Percentiles rank a stretch among this genome's conserved stretches.
These are phyloP conservation scores for Uronychia setigera DNA, from an alignment of 73 alveolate species.

Conservation along the genomic window DNA sequence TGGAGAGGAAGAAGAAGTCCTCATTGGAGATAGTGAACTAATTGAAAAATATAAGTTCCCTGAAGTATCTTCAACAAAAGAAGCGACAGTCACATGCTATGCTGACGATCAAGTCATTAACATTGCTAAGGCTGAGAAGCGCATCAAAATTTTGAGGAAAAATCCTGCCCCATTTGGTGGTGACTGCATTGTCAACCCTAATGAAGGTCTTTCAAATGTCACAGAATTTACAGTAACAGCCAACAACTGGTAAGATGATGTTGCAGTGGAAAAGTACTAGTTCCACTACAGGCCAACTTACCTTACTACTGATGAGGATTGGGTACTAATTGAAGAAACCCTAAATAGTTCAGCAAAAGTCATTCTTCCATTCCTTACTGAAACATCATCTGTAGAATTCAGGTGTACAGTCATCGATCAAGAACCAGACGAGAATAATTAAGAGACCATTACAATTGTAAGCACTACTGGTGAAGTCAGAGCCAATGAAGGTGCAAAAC, in stretches of 20 bases:
- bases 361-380: neutral
- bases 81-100: neutral
- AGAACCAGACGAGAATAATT: neutral
- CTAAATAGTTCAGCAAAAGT: neutral
- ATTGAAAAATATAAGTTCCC: neutral
- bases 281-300: neutral
- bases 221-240: neutral
- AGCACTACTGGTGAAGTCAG: neutral
- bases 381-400: neutral
- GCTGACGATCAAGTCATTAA: neutral
- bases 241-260: neutral
- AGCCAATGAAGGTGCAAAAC: neutral
- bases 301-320: neutral
- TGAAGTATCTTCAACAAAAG: neutral
- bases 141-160: neutral
- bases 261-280: neutral
- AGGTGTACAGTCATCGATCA: neutral
- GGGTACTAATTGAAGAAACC: neutral
- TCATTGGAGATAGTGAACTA: neutral
- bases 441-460: neutral
- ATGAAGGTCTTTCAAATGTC: neutral
- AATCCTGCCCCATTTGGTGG: neutral
- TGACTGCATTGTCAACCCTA: neutral
- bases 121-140: neutral
- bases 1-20: neutral